A percentile compares a stretch with the other conserved stretches of the same genome.
Conservation (phyloP, 192 early-diverging fungal genomes). For the Entomortierella parvispora region DNA sequence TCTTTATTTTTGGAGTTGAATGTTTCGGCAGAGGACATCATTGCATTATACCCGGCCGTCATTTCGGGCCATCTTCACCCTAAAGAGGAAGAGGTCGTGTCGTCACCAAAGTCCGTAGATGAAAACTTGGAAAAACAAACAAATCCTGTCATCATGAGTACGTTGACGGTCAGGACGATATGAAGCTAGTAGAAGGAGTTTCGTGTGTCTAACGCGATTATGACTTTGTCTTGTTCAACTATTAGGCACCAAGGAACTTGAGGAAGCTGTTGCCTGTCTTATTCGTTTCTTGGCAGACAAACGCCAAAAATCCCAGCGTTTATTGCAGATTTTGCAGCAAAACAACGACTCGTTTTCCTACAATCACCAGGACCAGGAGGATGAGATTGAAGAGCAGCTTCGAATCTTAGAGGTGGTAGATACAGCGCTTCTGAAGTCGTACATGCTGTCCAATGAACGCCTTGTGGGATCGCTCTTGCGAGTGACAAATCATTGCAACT, state of each 20-base stretch:
- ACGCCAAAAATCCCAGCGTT: slow-evolving; percentile 76
- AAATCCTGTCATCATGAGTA: slow-evolving; percentile 48
- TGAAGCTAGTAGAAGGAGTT: too few relatives aligned
- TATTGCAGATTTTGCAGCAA: slow-evolving; percentile 40
- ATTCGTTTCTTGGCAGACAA: slow-evolving; percentile 92
- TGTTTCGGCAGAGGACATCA: slow-evolving; percentile 72
- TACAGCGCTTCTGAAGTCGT: slow-evolving; percentile 90
- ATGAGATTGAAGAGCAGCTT: slow-evolving; percentile 41
- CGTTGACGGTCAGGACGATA: too few relatives aligned
- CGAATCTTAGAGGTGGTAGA: slow-evolving; percentile 78
- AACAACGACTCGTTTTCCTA: slow-evolving; percentile 36
- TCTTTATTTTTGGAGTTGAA: slow-evolving; percentile 73
- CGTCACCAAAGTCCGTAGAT: slow-evolving; percentile 43
- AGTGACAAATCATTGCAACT: slow-evolving; percentile 89
- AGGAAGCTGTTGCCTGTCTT: slow-evolving; percentile 69
- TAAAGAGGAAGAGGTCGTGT: slow-evolving; percentile 22
- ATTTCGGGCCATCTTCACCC: slow-evolving; percentile 70
- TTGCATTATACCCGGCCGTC: slow-evolving; percentile 73
- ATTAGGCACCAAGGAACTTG: slow-evolving; percentile 67
- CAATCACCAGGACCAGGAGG: slow-evolving; percentile 40
- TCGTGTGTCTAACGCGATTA: too few relatives aligned
- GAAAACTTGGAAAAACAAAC: slow-evolving; percentile 20
- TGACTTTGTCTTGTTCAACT: not conserved
- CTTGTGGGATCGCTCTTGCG: slow-evolving; percentile 93
- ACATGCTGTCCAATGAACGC: slow-evolving; percentile 85